Evolutionary conservation across 2,329 filamentous ascomycete species (phyloP), one percentile per base, ranked within the genome.

Genomic region (Colletotrichum plurivorum): DNA sequence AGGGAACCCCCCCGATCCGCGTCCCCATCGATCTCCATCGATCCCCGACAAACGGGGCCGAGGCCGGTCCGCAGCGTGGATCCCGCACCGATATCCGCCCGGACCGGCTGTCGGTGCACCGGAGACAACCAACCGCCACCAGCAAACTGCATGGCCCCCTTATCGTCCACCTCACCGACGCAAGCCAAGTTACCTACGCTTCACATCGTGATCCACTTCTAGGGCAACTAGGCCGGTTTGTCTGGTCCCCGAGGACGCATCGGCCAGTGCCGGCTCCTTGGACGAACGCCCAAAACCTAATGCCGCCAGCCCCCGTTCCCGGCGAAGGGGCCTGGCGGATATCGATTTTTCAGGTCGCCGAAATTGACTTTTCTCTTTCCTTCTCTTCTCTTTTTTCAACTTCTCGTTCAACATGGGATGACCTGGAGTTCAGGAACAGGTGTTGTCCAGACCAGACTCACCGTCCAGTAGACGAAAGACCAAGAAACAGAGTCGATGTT

Each of bases 1-100:
- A 20, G 43, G 20, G n/a, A 31, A n/a, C 55, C 48, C 31, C 31
- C 31, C 31, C 31, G 31, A 36, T 36, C 31, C 31, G 31, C 31
- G 8, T 36, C 31, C 31, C 31, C 31, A 36, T 36, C 45, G 46
- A 36, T 31, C 62, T 15, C 54, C 61, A 59, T 55, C 16, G 18
- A 45, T 66, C 49, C 54, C 66, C 62, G 55, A 66, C 62, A 66
- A 52, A 66, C 55, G 66, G 62, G 62, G 62, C 66, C 62, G 66
- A 49, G 63, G 12, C 55, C 55, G 25, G 41, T 49, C 48, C 49
- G 20, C n/a, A 16, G 43, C 61, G 61, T 59, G 45, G 51, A 66
- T 55, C 66, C 55, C 63, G 43, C 43, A 41, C 66, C 66, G 66
- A 69, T 27, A 69, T 25, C 66, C 66, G 66, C 55, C 66, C 55